Evolutionary conservation across 129 eudicot genomes (phyloP), one percentile per base, ranked within the genome.

Genomic region (Silybum marianum): DNA sequence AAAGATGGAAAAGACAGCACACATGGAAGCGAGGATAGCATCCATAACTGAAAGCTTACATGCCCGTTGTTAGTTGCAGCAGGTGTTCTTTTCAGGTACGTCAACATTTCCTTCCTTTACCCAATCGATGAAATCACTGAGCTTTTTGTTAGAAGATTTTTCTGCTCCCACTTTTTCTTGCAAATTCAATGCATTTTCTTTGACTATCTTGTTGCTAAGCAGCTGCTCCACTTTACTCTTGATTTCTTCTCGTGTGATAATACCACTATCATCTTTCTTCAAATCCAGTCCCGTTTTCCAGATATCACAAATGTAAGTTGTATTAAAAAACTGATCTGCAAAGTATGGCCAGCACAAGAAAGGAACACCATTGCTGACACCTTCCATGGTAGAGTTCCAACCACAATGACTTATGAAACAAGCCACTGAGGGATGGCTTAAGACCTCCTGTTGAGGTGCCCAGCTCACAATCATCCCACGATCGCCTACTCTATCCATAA

Each of bases 341-440:
- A 88, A 90, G 78, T 90, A 93, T 11, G 95, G 93, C 93, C 96
- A 90, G 48, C 97, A 93, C 72, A 93, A 62, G 75, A 90, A 87
- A 23, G 92, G 93, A 2, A 90, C 44, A 9, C 96, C 97, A 40
- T 83, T 87, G 83, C 92, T 82, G 10, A 89, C 74, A 44, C 92
- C 90, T 85, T 90, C 95, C 48, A 85, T 16, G 14, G 87, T 84
- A 6, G 95, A 92, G 77, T 90, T 88, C 94, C 97, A 90, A n/a
- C 97, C 95, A 34, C 91, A 90, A 62, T 92, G 95, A 40, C 86
- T 90, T 63, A 90, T 3, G 70, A 90, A 92, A 24, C 93, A 88
- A 42, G 87, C 95, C 16, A 92, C 72, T 0, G 91, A 90, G 28
- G 92, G 90, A 83, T 92, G 95, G 2, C 74, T 60, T 1, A 90